Conservation (phyloP, 495 filamentous ascomycete genomes). For the Parmelia sp. region DNA sequence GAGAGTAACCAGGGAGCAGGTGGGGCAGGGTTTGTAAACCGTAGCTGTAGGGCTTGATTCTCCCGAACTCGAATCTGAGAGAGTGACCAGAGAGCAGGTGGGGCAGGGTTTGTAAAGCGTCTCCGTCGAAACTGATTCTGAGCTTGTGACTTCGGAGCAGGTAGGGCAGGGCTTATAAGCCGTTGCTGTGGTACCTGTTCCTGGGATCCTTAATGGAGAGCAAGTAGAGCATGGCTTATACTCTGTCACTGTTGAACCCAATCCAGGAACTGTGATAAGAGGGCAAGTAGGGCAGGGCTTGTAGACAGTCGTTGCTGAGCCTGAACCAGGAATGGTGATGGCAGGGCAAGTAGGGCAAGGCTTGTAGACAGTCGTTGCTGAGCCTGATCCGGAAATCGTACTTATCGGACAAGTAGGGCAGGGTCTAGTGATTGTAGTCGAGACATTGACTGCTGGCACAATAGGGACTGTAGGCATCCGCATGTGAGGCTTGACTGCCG, state of each 20-base stretch:
- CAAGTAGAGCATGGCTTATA: slow-evolving; percentile 1
- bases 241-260: not conserved
- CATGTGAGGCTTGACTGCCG: not conserved
- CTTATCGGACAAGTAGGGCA: slow-evolving; percentile 13
- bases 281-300: slow-evolving; percentile 6
- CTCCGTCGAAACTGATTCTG: not conserved
- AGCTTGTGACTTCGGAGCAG: not conserved
- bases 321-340: not conserved
- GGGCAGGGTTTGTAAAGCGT: not conserved
- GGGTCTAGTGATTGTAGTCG: slow-evolving; percentile 2
- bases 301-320: not conserved
- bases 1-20: not conserved
- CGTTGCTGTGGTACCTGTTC: not conserved
- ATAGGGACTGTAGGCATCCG: not conserved
- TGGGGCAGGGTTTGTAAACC: not conserved
- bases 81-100: not conserved
- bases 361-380: not conserved
- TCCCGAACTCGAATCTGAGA: not conserved
- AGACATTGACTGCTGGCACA: not conserved
- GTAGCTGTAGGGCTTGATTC: not conserved
- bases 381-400: not conserved
- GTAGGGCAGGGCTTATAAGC: not conserved
- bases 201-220: not conserved
- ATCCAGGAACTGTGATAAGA: not conserved
- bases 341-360: slow-evolving; percentile 8